phyloP scores from a whole-genome alignment of 2,329 filamentous ascomycete genomes.

The Colletotrichum trifolii region DNA sequence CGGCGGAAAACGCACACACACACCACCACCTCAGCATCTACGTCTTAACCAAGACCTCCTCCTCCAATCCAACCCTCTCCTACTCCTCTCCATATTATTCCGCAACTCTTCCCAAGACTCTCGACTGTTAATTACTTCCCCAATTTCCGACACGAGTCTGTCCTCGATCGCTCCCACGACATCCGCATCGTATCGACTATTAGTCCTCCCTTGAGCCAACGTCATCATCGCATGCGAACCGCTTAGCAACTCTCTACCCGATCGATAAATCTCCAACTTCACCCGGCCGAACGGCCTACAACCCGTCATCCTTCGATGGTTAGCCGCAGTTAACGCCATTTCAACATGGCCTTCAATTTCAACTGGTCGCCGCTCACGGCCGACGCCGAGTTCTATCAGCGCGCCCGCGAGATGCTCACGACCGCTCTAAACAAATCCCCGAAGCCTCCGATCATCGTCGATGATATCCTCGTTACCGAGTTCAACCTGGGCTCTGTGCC shows the following conservation, averaged over 20 bases:
- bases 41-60: constrained; percentile 11
- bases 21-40: constrained; percentile 25
- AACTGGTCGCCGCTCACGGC: constrained; percentile 99
- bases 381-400: constrained; percentile 89
- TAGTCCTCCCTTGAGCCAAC: neutral
- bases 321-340: constrained; percentile 52
- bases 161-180: neutral
- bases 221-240: constrained; percentile 12
- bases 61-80: constrained; percentile 16
- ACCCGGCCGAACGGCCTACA: constrained; percentile 29
- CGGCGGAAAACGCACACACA: constrained; percentile 32
- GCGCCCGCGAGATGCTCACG: constrained; percentile 93
- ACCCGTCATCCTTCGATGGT: constrained; percentile 36
- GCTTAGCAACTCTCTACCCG: constrained; percentile 4
- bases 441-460: constrained; percentile 98
- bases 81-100: constrained; percentile 11
- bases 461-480: constrained; percentile 98
- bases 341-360: constrained; percentile 99
- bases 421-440: constrained; percentile 96
- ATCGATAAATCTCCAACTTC: constrained; percentile 11
- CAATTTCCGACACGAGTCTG: constrained; percentile 29
- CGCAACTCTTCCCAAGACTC: constrained; percentile 24
- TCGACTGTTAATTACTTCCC: constrained; percentile 14
- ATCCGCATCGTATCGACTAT: neutral
- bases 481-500: constrained; percentile 95